A percentile compares a stretch with the other conserved stretches of the same genome.
These are phyloP conservation scores for Kodamaea laetipori DNA, from an alignment of 805 yeast species.

Conservation along the genomic window DNA sequence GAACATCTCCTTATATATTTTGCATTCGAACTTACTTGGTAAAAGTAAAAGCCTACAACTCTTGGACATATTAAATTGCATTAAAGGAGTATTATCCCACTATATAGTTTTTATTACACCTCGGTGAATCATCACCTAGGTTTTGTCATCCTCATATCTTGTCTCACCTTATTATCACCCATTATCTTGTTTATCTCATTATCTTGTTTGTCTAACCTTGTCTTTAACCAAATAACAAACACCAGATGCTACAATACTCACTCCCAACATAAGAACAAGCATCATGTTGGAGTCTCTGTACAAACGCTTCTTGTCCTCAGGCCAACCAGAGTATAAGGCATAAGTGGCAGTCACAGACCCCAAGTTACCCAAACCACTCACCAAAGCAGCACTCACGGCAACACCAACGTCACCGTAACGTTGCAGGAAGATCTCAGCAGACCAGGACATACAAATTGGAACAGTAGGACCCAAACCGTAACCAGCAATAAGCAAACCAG, in stretches of 20 bases:
- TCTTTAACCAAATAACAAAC: conserved; percentile 37
- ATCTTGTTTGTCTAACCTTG: conserved; percentile 26
- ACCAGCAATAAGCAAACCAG: conserved; percentile 79
- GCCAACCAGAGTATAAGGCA: conserved; percentile 87
- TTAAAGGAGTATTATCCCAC: too few species aligned
- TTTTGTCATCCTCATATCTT: too few species aligned
- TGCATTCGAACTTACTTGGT: too few species aligned
- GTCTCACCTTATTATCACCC: too few species aligned
- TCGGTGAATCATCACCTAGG: too few species aligned
- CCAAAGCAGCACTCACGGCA: conserved; percentile 81
- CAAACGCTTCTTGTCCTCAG: conserved; percentile 63
- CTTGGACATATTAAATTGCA: too few species aligned
- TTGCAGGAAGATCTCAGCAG: conserved; percentile 71
- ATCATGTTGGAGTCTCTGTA: conserved; percentile 80
- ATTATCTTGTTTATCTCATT: too few species aligned
- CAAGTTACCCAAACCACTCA: conserved; percentile 82
- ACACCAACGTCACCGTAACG: conserved; percentile 81
- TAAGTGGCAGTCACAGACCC: conserved; percentile 87
- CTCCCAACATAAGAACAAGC: conserved; percentile 74
- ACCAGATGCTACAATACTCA: conserved; percentile 55
- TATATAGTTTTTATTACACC: too few species aligned
- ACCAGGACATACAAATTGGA: conserved; percentile 83
- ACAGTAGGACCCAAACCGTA: conserved; percentile 91
- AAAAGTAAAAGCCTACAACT: too few species aligned
- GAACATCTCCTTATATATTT: too few species aligned